phyloP scores from a whole-genome alignment of 83 land plant genomes.

The Diphasiastrum complanatum region DNA sequence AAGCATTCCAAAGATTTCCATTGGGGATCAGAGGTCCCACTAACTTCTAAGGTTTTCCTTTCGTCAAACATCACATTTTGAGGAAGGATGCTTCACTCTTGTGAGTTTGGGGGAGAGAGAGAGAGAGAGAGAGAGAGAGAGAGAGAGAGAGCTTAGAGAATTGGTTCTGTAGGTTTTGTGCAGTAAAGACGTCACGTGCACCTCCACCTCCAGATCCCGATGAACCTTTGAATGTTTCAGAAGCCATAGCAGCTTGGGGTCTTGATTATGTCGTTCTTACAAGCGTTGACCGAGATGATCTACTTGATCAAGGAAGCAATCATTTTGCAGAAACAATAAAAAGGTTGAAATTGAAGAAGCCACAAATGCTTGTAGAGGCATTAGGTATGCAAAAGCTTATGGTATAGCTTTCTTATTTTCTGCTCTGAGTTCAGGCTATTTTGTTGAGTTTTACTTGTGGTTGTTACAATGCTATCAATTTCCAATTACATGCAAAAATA shows the following conservation, averaged over 20 bases:
- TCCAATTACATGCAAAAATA: too few relatives aligned
- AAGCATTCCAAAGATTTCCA: too few relatives aligned
- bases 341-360: conserved; percentile 64
- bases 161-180: conserved; percentile 66
- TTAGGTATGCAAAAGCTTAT: conserved; percentile 47
- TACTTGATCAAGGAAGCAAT: conserved; percentile 90
- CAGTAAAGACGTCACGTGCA: conserved; percentile 88
- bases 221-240: conserved; percentile 84
- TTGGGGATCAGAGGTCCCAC: too few relatives aligned
- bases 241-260: conserved; percentile 97
- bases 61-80: too few relatives aligned
- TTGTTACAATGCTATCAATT: too few relatives aligned
- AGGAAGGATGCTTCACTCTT: too few relatives aligned
- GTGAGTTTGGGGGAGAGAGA: too few relatives aligned
- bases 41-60: too few relatives aligned
- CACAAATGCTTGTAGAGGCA: conserved; percentile 85
- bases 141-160: neutral
- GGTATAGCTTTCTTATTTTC: neutral
- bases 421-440: neutral
- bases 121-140: too few relatives aligned
- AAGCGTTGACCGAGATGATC: conserved; percentile 93
- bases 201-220: conserved; percentile 92
- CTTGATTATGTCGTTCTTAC: conserved; percentile 94
- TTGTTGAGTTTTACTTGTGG: too few relatives aligned
- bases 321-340: conserved; percentile 92